Percentiles rank a stretch among this genome's conserved stretches.
phyloP scores from a whole-genome alignment of 2,329 filamentous ascomycete genomes.

The Stromatinia cepivora region DNA sequence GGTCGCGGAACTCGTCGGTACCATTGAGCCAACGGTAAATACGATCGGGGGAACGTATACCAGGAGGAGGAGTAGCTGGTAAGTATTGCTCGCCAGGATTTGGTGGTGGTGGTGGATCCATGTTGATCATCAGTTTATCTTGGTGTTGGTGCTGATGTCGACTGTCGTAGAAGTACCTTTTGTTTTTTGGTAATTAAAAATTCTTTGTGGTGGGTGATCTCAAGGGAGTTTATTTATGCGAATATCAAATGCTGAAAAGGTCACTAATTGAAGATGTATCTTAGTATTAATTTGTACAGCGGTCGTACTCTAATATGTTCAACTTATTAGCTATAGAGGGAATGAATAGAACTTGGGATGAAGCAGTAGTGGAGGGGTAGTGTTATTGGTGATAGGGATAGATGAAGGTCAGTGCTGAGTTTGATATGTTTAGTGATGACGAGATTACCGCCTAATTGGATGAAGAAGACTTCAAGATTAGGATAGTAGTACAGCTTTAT shows the following conservation, averaged over 20 bases:
- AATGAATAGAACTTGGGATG: not conserved
- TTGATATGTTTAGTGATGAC: not conserved
- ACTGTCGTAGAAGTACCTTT: not conserved
- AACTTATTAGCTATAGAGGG: not conserved
- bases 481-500: too few relatives aligned
- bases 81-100: too few relatives aligned
- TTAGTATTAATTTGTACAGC: not conserved
- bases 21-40: not conserved
- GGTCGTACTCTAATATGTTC: not conserved
- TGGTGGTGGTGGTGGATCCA: not conserved
- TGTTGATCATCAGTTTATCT: not conserved
- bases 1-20: not conserved
- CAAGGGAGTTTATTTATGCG: not conserved
- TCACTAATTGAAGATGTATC: not conserved
- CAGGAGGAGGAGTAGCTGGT: not conserved
- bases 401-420: not conserved
- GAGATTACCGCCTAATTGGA: not conserved
- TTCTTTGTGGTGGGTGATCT: too few relatives aligned
- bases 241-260: not conserved
- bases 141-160: not conserved
- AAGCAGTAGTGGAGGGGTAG: not conserved
- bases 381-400: not conserved
- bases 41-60: not conserved
- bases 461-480: too few relatives aligned
- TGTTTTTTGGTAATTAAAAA: not conserved